Base-by-base conservation (phyloP, 106 monocot genomes). In the Apostasia shenzhenica region DNA sequence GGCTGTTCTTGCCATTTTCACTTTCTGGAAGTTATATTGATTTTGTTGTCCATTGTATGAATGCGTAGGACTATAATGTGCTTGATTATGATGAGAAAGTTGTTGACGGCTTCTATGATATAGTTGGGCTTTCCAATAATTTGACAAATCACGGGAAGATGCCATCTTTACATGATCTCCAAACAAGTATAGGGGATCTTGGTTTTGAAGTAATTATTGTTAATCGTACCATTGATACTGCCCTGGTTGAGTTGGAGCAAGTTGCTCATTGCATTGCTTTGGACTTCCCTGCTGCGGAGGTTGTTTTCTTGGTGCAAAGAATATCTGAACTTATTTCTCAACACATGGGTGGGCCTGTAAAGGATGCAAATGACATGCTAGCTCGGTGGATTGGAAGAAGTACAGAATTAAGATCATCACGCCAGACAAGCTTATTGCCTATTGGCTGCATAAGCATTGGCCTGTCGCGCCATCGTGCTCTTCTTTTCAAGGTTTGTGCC, bases 201-300 rank as follows among this genome's bases (percentile, higher is more conserved):
- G 92, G 92, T 41, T 99, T 87, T 83, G 97, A 99, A 88, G 92
- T 93, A 46, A 87, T 99, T 63, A 69, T 99, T 67, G 83, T 99
- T 49, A 93, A 92, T 63, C 85, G 82, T 67, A 45, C 81, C 39
- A 82, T 92, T 59, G 97, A 99, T 62, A 68, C 61, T 54, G 72
- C 78, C 39, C 74, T 99, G 65, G 74, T 83, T 48, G 97, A 93
- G 77, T 77, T 99, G 74, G 92, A 99, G 72, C 90, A 99, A 74
- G 72, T 99, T 59, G 82, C 90, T 71, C 87, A 99, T 14, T 99
- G 97, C 76, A 78, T 92, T 61, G 73, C 72, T 5, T 71, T 93
- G 54, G 97, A 85, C 56, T 83, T 69, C 67, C 89, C 71, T 52
- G 63, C 66, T 75, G 75, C 81, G 3, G 79, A 87, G 6, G 78